These are phyloP conservation scores for Candida frijolesensis DNA, from an alignment of 1,139 yeast species.

Conservation along the genomic window DNA sequence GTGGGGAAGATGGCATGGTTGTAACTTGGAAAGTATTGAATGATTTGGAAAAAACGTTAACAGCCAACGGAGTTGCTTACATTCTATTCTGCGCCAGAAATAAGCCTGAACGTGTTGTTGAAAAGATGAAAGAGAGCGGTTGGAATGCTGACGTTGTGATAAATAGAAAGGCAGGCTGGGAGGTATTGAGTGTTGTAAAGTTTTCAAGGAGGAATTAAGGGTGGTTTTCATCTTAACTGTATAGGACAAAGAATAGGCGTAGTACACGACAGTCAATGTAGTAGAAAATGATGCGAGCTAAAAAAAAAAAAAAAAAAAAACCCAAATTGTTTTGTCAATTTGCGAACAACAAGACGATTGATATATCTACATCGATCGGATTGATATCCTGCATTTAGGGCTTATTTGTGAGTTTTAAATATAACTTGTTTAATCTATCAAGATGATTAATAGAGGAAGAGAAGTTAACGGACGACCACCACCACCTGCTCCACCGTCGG, in stretches of 20 bases:
- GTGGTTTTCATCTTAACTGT: not conserved
- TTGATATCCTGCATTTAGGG: not conserved
- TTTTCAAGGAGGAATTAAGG: constrained; percentile 27
- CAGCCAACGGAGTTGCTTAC: constrained; percentile 72
- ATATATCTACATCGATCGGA: not conserved
- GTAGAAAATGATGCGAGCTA: not conserved
- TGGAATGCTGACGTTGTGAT: constrained; percentile 60
- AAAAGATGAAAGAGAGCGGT: constrained; percentile 47
- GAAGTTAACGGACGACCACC: not conserved
- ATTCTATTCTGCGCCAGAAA: constrained; percentile 86
- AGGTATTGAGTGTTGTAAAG: constrained; percentile 74
- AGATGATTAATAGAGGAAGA: constrained; percentile 12
- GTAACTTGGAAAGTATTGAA: constrained; percentile 69
- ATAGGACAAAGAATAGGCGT: not conserved
- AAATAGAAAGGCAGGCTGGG: constrained; percentile 92
- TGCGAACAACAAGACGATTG: too few relatives aligned
- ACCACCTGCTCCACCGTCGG: not conserved
- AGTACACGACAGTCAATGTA: not conserved
- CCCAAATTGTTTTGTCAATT: too few relatives aligned
- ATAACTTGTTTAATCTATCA: not conserved
- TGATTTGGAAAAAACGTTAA: constrained; percentile 48
- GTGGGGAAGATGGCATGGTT: constrained; percentile 89
- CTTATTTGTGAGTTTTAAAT: not conserved
- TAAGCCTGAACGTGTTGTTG: constrained; percentile 63
- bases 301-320: too few relatives aligned